Percentiles rank a stretch among this genome's conserved stretches.
Conservation (phyloP, 164 flowering plant species). For the Euptelea pleiosperma region DNA sequence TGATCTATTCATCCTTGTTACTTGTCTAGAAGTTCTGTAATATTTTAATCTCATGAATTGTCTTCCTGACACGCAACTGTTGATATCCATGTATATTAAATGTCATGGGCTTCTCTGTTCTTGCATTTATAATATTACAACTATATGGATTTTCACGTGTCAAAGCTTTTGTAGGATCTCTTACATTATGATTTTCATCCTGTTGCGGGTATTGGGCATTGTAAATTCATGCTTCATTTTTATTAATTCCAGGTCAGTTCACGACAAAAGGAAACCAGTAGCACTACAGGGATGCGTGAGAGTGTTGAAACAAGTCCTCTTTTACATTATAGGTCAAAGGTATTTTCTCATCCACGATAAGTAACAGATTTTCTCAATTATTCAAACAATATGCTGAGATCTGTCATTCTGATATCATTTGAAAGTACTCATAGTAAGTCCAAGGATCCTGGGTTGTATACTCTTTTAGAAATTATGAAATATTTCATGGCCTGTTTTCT, state of each 20-base stretch:
- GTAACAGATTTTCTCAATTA: too few relatives aligned
- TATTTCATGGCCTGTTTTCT: too few relatives aligned
- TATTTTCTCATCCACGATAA: constrained; percentile 16
- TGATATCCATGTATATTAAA: neutral
- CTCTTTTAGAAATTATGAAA: neutral
- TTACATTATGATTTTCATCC: too few relatives aligned
- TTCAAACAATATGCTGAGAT: too few relatives aligned
- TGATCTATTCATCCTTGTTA: too few relatives aligned
- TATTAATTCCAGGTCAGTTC: constrained; percentile 72
- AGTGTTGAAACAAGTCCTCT: constrained; percentile 90
- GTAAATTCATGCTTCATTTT: neutral
- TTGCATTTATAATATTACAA: neutral
- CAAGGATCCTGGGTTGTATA: neutral
- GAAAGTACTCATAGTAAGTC: too few relatives aligned
- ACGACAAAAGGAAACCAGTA: constrained; percentile 94
- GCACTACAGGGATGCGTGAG: constrained; percentile 98
- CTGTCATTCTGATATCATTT: too few relatives aligned
- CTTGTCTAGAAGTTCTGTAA: too few relatives aligned
- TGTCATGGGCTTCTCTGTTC: neutral
- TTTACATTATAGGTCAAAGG: constrained; percentile 83
- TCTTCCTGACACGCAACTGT: too few relatives aligned
- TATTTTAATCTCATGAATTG: too few relatives aligned
- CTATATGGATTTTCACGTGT: neutral
- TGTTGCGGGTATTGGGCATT: neutral
- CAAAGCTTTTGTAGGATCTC: too few relatives aligned